Percentiles rank a stretch among this genome's conserved stretches.
These are phyloP conservation scores for Populus tomentosa DNA, from an alignment of 441 rosid genomes.

Conservation along the genomic window DNA sequence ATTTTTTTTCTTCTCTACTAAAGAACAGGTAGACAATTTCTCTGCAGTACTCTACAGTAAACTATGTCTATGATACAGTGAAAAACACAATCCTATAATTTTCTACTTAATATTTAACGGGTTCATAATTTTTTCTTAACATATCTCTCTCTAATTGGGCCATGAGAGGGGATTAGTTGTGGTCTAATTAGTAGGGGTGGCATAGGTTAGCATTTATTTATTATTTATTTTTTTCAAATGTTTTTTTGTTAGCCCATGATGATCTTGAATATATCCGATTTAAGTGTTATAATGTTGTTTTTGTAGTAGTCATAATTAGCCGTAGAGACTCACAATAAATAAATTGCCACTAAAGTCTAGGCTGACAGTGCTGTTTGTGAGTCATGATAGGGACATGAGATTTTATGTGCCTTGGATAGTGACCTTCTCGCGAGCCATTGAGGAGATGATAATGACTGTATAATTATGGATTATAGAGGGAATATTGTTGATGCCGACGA, in stretches of 20 bases:
- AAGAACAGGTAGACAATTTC: too few relatives aligned
- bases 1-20: too few relatives aligned
- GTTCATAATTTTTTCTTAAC: too few relatives aligned
- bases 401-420: neutral
- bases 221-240: neutral
- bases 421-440: neutral
- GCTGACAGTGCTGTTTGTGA: neutral
- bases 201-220: neutral
- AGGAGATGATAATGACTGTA: too few relatives aligned
- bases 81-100: too few relatives aligned
- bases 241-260: neutral
- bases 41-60: too few relatives aligned
- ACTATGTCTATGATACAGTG: too few relatives aligned
- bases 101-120: too few relatives aligned
- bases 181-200: neutral
- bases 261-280: neutral
- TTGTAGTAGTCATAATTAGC: neutral
- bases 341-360: neutral
- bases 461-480: too few relatives aligned
- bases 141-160: neutral
- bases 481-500: too few relatives aligned
- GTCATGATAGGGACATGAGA: conserved; percentile 2
- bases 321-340: neutral
- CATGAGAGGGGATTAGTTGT: neutral
- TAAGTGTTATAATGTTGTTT: neutral